Conservation (phyloP, 441 rosid genomes). For the Erysimum cheiri region DNA sequence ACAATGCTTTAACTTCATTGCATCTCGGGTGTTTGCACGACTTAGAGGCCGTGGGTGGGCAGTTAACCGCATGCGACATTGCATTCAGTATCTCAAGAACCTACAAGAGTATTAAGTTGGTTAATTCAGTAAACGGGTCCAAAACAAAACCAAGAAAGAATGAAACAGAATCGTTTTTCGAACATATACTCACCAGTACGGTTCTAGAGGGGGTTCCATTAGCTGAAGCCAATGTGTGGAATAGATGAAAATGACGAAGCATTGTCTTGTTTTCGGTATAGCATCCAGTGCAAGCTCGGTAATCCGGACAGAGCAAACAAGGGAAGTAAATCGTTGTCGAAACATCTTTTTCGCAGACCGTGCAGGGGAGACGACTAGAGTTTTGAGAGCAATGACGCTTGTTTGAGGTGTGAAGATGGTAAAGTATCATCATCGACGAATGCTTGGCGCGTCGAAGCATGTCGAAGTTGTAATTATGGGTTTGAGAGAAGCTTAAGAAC, state of each 20-base stretch:
- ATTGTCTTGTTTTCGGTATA: constrained; percentile 9
- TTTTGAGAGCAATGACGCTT: constrained; percentile 1
- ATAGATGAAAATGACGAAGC: constrained; percentile 27
- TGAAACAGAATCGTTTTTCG: background rate
- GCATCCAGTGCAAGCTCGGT: constrained; percentile 55
- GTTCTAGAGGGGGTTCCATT: constrained; percentile 16
- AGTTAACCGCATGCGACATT: constrained; percentile 52
- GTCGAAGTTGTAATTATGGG: constrained; percentile 65
- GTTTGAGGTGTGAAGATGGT: constrained; percentile 55
- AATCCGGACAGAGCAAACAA: constrained; percentile 50
- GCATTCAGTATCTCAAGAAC: constrained; percentile 44
- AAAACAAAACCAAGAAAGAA: background rate
- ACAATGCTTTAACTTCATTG: constrained; percentile 46
- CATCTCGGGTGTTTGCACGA: constrained; percentile 53
- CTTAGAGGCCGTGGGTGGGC: constrained; percentile 32
- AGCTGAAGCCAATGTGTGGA: constrained; percentile 22
- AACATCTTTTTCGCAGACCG: constrained; percentile 50
- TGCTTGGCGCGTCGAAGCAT: constrained; percentile 75
- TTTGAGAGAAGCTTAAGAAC: constrained; percentile 65
- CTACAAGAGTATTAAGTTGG: constrained; percentile 14
- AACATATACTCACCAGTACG: constrained; percentile 19
- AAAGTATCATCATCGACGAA: constrained; percentile 84
- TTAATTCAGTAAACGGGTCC: constrained; percentile 1
- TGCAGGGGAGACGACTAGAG: constrained; percentile 43
- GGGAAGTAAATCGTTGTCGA: constrained; percentile 42